Evolutionary conservation across 331 rosid genomes (phyloP).

Genomic region (Pyracantha coccinea): DNA sequence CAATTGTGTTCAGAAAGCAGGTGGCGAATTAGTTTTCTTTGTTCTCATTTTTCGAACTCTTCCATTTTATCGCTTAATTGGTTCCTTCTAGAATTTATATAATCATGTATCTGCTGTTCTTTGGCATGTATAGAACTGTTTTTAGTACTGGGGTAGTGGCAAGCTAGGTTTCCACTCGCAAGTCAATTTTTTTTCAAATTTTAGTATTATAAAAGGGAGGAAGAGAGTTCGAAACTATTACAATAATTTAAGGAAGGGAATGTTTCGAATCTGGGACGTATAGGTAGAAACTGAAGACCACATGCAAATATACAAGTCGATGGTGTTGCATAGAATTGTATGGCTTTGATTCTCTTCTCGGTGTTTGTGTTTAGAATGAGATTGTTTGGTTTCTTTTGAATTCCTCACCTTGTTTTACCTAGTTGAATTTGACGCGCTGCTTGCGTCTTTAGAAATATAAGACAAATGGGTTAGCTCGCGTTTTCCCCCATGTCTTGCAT

Average conservation of each 20-base stretch:
- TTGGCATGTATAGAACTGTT: neutral
- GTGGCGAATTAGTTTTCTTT: neutral
- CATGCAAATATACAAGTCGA: neutral
- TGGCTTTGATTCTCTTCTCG: slow-evolving; percentile 18
- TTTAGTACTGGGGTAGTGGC: neutral
- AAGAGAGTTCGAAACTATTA: too few relatives aligned
- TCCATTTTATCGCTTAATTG: neutral
- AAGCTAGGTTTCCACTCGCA: neutral
- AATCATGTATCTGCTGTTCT: neutral
- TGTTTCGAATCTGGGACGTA: too few relatives aligned
- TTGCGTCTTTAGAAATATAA: too few relatives aligned
- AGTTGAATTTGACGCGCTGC: neutral
- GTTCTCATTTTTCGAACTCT: neutral
- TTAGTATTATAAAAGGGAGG: too few relatives aligned
- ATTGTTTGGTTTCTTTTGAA: slow-evolving; percentile 17
- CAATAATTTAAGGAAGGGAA: too few relatives aligned
- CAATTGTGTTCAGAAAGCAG: neutral
- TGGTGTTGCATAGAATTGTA: neutral
- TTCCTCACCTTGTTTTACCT: neutral
- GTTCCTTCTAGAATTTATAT: neutral
- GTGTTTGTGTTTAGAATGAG: slow-evolving; percentile 16
- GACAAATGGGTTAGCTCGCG: neutral
- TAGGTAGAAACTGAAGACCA: too few relatives aligned
- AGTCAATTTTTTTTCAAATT: neutral
- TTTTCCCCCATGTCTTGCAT: neutral